A percentile compares a stretch with the other conserved stretches of the same genome.
Evolutionary conservation across 2,329 filamentous ascomycete genomes (phyloP).

Genomic region (Fusarium chuoi): DNA sequence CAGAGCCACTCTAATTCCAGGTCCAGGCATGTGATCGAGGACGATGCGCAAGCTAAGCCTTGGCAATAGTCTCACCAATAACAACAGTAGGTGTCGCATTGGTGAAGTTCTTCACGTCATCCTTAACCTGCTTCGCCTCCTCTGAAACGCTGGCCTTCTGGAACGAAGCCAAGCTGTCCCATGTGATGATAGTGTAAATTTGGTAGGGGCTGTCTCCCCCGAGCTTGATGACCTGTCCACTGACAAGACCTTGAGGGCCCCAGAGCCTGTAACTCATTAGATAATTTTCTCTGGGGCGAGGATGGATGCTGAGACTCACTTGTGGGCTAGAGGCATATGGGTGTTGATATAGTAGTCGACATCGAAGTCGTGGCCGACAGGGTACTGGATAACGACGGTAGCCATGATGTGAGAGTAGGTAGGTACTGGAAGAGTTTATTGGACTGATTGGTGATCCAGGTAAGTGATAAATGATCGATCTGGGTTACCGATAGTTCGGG

Average conservation of each 20-base stretch:
- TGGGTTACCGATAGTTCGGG: neutral
- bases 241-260: neutral
- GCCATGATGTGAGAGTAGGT: neutral
- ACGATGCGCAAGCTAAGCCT: neutral
- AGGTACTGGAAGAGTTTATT: no score
- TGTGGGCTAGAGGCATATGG: constrained; percentile 3
- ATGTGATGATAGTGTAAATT: neutral
- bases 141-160: constrained; percentile 3
- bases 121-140: neutral
- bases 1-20: fast-evolving
- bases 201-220: constrained; percentile 12
- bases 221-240: constrained; percentile 1
- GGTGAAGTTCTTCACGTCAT: constrained; percentile 17
- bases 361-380: constrained; percentile 18
- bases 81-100: neutral
- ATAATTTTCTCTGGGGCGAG: fast-evolving
- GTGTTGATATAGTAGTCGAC: constrained; percentile 18
- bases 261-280: neutral
- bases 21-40: fast-evolving
- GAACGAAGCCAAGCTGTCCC: constrained; percentile 17
- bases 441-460: neutral
- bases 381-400: constrained; percentile 16
- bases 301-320: neutral
- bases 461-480: neutral
- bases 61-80: neutral